A percentile compares a stretch with the other conserved stretches of the same genome.
Evolutionary conservation across 2,329 filamentous ascomycete genomes (phyloP).

Genomic region (Phialophora verrucosa): DNA sequence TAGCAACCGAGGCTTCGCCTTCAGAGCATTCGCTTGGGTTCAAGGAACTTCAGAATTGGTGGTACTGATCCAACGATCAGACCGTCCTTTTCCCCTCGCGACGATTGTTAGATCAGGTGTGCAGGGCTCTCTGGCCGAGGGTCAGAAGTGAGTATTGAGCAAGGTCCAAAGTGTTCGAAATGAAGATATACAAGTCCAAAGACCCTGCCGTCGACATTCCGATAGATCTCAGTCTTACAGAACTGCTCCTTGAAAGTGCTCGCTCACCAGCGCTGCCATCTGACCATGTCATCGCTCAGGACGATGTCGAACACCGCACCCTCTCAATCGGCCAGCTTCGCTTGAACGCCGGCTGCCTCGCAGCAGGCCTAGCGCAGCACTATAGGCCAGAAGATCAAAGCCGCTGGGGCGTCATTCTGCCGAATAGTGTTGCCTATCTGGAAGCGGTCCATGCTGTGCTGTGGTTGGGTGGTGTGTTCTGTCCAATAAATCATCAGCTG

Average conservation of each 20-base stretch:
- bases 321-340: constrained; percentile 54
- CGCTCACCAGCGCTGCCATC: constrained; percentile 47
- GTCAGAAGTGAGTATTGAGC: neutral
- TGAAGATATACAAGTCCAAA: constrained; percentile 21
- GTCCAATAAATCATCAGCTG: constrained; percentile 25
- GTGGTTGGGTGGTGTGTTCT: constrained; percentile 20
- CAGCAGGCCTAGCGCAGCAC: constrained; percentile 49
- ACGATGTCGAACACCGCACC: constrained; percentile 52
- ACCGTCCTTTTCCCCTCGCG: neutral
- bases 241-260: constrained; percentile 50
- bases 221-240: constrained; percentile 51
- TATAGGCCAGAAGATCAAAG: constrained; percentile 43
- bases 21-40: neutral
- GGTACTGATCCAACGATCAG: neutral
- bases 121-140: neutral
- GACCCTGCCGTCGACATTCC: constrained; percentile 42
- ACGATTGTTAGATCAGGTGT: neutral
- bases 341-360: constrained; percentile 50
- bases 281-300: constrained; percentile 47
- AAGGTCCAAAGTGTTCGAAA: constrained; percentile 4
- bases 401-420: constrained; percentile 53
- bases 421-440: constrained; percentile 55
- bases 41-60: neutral
- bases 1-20: neutral
- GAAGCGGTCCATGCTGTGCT: constrained; percentile 42